phyloP scores from a whole-genome alignment of 1,284 basidiomycete genomes.

The Boletellus deceptivus region DNA sequence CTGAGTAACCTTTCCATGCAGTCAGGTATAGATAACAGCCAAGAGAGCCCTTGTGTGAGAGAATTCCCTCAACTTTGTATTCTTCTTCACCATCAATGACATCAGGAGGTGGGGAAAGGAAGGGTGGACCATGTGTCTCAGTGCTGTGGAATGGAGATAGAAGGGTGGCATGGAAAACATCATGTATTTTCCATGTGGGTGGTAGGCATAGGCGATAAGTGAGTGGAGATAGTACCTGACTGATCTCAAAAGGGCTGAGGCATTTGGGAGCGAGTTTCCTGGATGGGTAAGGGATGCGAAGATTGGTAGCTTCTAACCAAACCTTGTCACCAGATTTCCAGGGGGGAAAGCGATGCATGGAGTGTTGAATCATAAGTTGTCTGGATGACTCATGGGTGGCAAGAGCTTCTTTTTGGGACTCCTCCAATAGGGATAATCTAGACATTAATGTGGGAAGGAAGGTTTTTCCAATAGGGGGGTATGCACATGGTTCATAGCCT shows the following conservation, averaged over 20 bases:
- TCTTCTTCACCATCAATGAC: no score
- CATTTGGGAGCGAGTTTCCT: background rate
- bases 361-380: background rate
- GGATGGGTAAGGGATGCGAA: background rate
- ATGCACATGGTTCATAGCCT: background rate
- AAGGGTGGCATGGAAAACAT: background rate
- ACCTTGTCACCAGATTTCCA: background rate
- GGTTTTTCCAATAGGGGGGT: background rate
- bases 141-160: background rate
- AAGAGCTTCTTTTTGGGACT: background rate
- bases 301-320: background rate
- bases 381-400: background rate
- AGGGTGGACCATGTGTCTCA: no score
- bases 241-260: background rate
- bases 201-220: background rate
- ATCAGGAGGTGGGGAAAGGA: no score
- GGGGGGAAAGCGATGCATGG: no score
- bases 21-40: no score
- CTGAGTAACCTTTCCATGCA: no score
- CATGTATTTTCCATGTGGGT: background rate
- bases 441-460: background rate
- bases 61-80: no score
- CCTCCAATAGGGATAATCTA: background rate
- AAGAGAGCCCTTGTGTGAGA: no score
- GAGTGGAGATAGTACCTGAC: background rate